These are phyloP conservation scores for Sarocladium strictum DNA, from an alignment of 2,329 filamentous ascomycete genomes.

Conservation along the genomic window DNA sequence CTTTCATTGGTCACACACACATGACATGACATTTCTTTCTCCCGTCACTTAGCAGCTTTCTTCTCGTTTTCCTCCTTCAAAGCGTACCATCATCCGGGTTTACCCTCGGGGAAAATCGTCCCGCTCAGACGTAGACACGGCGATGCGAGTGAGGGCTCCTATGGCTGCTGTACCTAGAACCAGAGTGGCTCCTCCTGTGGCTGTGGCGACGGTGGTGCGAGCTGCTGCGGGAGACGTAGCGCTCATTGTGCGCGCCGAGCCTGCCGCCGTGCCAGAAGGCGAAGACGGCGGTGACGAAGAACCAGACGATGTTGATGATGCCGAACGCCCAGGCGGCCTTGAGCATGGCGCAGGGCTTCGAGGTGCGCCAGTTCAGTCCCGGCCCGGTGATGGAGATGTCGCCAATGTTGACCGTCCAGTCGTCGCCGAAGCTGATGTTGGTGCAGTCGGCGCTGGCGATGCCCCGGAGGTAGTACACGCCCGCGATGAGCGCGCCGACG, in stretches of 20 bases:
- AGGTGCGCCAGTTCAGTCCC: conserved; percentile 39
- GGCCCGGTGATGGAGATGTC: conserved; percentile 50
- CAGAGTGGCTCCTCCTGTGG: conserved; percentile 26
- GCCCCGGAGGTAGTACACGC: conserved; percentile 52
- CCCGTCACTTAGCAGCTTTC: too few species aligned
- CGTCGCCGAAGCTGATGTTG: conserved; percentile 49
- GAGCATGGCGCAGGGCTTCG: conserved; percentile 85
- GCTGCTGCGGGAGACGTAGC: conserved; percentile 13
- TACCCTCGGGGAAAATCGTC: too few species aligned
- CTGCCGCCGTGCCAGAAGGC: conserved; percentile 52
- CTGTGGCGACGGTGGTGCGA: conserved; percentile 16
- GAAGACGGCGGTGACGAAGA: conserved; percentile 69
- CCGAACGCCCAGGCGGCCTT: conserved; percentile 85
- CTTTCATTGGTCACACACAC: too few species aligned
- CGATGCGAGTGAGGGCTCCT: conserved; percentile 44
- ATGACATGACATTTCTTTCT: too few species aligned
- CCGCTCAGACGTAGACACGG: conserved; percentile 41
- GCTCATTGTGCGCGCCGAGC: conserved; percentile 26
- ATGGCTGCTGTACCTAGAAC: conserved; percentile 29
- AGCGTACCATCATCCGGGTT: too few species aligned
- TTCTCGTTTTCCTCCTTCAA: too few species aligned
- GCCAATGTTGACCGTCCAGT: conserved; percentile 55
- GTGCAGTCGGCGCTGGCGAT: conserved; percentile 63
- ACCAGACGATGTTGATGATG: conserved; percentile 82
- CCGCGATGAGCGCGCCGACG: conserved; percentile 58